These are phyloP conservation scores for Pyrenochaeta sp. DNA, from an alignment of 2,329 filamentous ascomycete genomes.

Conservation along the genomic window DNA sequence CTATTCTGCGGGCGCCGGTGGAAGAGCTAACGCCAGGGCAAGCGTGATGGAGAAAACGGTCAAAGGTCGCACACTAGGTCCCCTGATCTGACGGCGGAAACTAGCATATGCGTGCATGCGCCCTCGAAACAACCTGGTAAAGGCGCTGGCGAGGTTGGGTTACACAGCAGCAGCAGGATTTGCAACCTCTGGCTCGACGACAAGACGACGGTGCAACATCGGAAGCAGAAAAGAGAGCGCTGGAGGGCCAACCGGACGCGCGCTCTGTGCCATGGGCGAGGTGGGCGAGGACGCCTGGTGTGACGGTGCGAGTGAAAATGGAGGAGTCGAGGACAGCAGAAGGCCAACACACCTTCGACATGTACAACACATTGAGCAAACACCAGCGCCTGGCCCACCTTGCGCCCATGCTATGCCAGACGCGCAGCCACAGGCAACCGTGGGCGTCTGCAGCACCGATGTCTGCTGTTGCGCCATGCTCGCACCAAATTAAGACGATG, in stretches of 20 bases:
- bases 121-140: slow-evolving; percentile 30
- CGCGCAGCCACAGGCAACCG: not conserved
- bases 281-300: too few species aligned
- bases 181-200: slow-evolving; percentile 14
- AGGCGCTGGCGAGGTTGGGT: slow-evolving; percentile 40
- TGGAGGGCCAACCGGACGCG: too few species aligned
- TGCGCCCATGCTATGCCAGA: too few species aligned
- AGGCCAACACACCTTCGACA: too few species aligned
- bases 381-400: too few species aligned
- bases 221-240: too few species aligned
- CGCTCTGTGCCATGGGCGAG: too few species aligned
- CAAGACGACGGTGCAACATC: too few species aligned
- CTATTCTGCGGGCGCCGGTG: slow-evolving; percentile 21
- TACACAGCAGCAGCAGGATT: slow-evolving; percentile 41
- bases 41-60: slow-evolving; percentile 30
- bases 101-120: slow-evolving; percentile 40
- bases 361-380: too few species aligned
- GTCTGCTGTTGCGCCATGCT: slow-evolving; percentile 5
- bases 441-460: not conserved
- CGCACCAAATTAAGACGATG: slow-evolving; percentile 7
- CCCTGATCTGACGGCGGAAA: slow-evolving; percentile 45
- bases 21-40: slow-evolving; percentile 32
- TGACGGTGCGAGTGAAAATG: too few species aligned
- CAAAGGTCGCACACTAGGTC: too few species aligned
- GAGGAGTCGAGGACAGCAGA: too few species aligned